These are phyloP conservation scores for Pseudopyricularia javanii DNA, from an alignment of 2,329 filamentous ascomycete genomes.

Conservation along the genomic window DNA sequence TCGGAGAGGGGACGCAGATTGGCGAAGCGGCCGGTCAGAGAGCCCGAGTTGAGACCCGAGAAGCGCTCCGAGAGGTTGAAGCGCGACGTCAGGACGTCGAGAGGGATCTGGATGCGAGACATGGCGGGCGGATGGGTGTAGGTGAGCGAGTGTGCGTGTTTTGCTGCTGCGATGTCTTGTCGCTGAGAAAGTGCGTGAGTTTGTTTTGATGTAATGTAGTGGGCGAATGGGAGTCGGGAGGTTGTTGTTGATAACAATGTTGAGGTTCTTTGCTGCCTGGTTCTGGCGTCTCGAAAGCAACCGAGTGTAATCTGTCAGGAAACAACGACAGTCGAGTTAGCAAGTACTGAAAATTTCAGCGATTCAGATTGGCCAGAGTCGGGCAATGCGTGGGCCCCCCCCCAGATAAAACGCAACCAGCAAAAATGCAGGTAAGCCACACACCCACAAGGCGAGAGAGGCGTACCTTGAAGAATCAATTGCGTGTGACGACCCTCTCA, in stretches of 20 bases:
- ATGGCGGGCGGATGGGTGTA: constrained; percentile 29
- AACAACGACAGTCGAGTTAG: not conserved
- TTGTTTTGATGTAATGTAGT: too few relatives aligned
- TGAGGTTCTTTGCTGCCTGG: too few relatives aligned
- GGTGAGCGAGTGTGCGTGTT: not conserved
- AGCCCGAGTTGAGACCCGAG: constrained; percentile 67
- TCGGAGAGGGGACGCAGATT: constrained; percentile 86
- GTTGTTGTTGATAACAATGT: too few relatives aligned
- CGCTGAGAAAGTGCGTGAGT: not conserved
- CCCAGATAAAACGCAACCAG: not conserved
- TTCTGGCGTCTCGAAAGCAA: not conserved
- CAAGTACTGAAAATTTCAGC: not conserved
- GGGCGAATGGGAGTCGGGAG: too few relatives aligned
- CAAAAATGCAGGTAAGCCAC: not conserved
- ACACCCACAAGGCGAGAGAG: too few relatives aligned
- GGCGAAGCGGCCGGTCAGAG: constrained; percentile 71
- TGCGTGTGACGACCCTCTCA: too few relatives aligned
- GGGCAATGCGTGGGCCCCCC: not conserved
- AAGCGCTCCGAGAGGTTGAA: constrained; percentile 81
- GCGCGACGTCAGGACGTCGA: constrained; percentile 83
- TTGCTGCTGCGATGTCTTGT: not conserved
- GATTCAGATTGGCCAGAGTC: not conserved
- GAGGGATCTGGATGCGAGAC: constrained; percentile 83
- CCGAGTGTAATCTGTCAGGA: not conserved
- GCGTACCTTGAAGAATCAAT: too few relatives aligned